Conservation (phyloP, 2,329 filamentous ascomycete genomes). For the Talaromyces rugulosus region DNA sequence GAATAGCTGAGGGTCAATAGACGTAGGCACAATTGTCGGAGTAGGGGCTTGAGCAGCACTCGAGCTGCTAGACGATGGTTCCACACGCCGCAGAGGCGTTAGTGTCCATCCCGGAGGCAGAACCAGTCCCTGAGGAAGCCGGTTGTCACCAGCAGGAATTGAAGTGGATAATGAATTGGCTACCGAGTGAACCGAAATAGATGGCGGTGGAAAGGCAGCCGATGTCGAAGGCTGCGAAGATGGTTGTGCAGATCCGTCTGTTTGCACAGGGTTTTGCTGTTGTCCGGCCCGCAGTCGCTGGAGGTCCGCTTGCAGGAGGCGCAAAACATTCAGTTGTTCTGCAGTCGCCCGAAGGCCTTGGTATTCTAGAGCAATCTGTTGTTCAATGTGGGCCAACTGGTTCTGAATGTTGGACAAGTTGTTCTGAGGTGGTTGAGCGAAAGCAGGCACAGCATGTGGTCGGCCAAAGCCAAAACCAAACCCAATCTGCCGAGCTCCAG, state of each 20-base stretch:
- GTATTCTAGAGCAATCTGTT: slow-evolving; percentile 65
- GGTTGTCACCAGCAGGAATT: slow-evolving; percentile 40
- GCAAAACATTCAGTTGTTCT: slow-evolving; percentile 65
- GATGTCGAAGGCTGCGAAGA: slow-evolving; percentile 6
- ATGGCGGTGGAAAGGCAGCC: slow-evolving; percentile 12
- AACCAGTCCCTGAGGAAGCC: slow-evolving; percentile 48
- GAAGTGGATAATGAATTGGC: slow-evolving; percentile 24
- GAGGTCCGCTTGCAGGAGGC: slow-evolving; percentile 64
- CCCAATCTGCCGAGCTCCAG: slow-evolving; percentile 33
- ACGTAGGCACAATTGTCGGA: neutral
- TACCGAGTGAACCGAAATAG: slow-evolving; percentile 17
- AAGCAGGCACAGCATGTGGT: slow-evolving; percentile 19
- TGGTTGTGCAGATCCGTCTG: slow-evolving; percentile 3
- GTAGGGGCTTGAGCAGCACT: neutral
- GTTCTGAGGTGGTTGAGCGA: slow-evolving; percentile 17
- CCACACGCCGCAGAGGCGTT: slow-evolving; percentile 40
- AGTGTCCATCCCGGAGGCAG: slow-evolving; percentile 52
- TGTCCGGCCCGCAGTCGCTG: slow-evolving; percentile 56
- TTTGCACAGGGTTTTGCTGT: slow-evolving; percentile 3
- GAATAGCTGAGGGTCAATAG: slow-evolving; percentile 4
- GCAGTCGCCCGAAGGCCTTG: slow-evolving; percentile 59
- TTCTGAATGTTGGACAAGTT: slow-evolving; percentile 44
- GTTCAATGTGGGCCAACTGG: slow-evolving; percentile 63
- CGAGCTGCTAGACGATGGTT: neutral
- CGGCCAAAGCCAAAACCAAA: slow-evolving; percentile 35